Evolutionary conservation across 1,139 yeast species (phyloP), one percentile per base, ranked within the genome.

Genomic region (Protomyces macrosporus): DNA sequence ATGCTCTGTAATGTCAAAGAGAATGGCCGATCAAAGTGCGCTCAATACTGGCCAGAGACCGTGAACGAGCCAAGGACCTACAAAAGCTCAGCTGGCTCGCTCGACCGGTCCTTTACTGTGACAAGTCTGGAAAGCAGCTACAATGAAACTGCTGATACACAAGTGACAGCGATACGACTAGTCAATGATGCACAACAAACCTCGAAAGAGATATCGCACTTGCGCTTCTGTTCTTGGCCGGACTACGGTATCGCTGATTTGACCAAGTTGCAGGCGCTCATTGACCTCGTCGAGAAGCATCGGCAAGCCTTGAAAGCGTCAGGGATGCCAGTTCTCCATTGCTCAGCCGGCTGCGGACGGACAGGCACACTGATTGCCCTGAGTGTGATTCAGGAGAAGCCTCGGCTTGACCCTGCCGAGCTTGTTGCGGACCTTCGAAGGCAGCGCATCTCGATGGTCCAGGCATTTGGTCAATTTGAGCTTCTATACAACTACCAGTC

Each of bases 1-100:
- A 93, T 91, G 98, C 84, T 93, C 55, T 91, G 98, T 0, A 95
- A 96, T 0, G 74, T 90, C 59, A 74, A 74, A 14, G 96, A 90
- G 34, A 76, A 77, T 1, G 78, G 80, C 2, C 75, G 79, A 58
- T 82, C 79, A 62, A 90, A 91, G 73, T 90, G 97, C 72, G 79
- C 75, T 67, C 79, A 80, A 65, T 91, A 91, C 73, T 91, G 97
- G 97, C 88, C 87, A 10, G 16, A 42, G n/a, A 10, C 5, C 4
- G 30, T 16, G 6, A 10, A 14, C 6, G 30, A 42, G 16, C 12
- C 23, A 10, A 30, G 6, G 16, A 42, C 32, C 9, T 42, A n/a
- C 16, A n/a, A 14, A 7, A 42, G 10, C 16, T 9, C 48, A 14
- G 4, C 30, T 10, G 48, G 9, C 23, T 14, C 10, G 6, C 48